phyloP scores from a whole-genome alignment of 441 rosid species.

The Macaranga tanarius region DNA sequence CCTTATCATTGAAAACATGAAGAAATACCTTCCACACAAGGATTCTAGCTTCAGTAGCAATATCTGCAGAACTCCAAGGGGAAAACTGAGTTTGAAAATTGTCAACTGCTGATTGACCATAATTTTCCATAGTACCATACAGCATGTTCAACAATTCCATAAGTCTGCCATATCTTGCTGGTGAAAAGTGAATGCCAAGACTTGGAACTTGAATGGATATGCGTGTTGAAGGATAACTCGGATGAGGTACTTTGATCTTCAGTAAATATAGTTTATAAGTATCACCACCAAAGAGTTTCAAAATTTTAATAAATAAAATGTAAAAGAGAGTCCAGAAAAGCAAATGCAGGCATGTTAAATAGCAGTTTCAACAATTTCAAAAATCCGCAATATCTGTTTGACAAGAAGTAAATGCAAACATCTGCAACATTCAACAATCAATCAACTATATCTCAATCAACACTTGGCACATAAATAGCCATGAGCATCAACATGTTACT shows the following conservation, averaged over 20 bases:
- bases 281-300: constrained; percentile 18
- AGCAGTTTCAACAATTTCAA: neutral
- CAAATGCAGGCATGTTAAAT: neutral
- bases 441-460: neutral
- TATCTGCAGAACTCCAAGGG: constrained; percentile 76
- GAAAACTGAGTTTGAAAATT: constrained; percentile 57
- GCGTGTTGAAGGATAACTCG: constrained; percentile 85
- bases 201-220: constrained; percentile 96
- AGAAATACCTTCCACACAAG: constrained; percentile 91
- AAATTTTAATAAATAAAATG: neutral
- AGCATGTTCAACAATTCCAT: constrained; percentile 70
- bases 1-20: constrained; percentile 21
- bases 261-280: constrained; percentile 26
- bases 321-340: neutral
- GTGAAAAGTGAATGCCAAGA: constrained; percentile 96
- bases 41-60: constrained; percentile 71
- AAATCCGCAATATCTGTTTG: neutral
- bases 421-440: neutral
- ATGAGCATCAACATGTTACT: neutral
- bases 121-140: constrained; percentile 52
- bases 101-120: constrained; percentile 68
- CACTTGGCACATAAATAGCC: neutral
- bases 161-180: constrained; percentile 73
- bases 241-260: constrained; percentile 89
- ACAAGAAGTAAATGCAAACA: neutral